A percentile compares a stretch with the other conserved stretches of the same genome.
phyloP scores from a whole-genome alignment of 1,139 yeast species.

The Geotrichum restrictum region DNA sequence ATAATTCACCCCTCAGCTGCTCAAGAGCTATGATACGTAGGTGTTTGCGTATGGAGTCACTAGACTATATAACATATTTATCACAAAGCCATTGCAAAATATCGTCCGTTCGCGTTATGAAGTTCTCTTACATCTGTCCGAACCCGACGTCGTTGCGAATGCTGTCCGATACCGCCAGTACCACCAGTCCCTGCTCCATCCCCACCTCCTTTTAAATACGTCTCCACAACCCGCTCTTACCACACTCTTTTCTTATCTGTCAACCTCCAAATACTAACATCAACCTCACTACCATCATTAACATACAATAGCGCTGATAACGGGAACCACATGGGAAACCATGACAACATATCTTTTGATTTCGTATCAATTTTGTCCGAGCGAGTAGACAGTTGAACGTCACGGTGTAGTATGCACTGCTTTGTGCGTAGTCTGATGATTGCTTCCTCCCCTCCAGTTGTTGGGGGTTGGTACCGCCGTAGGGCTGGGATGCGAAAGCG shows the following conservation, averaged over 20 bases:
- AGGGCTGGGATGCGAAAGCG: constrained; percentile 15
- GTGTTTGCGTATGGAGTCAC: no score
- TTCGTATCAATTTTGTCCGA: constrained; percentile 45
- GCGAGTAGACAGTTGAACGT: constrained; percentile 52
- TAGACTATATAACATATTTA: no score
- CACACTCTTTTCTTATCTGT: constrained; percentile 48
- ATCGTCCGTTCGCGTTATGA: constrained; percentile 31
- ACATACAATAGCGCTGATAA: constrained; percentile 49
- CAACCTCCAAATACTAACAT: constrained; percentile 48
- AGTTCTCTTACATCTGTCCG: constrained; percentile 28
- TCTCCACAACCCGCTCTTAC: constrained; percentile 71
- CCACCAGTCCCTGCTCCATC: background rate
- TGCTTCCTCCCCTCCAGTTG: constrained; percentile 9
- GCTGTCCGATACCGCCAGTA: no score
- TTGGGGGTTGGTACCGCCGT: background rate
- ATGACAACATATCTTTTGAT: constrained; percentile 57
- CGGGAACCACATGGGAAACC: constrained; percentile 79
- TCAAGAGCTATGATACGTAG: no score
- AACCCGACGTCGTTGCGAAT: constrained; percentile 23
- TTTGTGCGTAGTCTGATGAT: constrained; percentile 35
- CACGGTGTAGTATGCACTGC: constrained; percentile 58
- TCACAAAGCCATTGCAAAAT: constrained; percentile 28
- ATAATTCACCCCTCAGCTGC: no score
- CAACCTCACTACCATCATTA: constrained; percentile 52
- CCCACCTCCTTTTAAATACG: constrained; percentile 37